These are phyloP conservation scores for Aspergillus viridinutans DNA, from an alignment of 2,329 filamentous ascomycete genomes.

Conservation along the genomic window DNA sequence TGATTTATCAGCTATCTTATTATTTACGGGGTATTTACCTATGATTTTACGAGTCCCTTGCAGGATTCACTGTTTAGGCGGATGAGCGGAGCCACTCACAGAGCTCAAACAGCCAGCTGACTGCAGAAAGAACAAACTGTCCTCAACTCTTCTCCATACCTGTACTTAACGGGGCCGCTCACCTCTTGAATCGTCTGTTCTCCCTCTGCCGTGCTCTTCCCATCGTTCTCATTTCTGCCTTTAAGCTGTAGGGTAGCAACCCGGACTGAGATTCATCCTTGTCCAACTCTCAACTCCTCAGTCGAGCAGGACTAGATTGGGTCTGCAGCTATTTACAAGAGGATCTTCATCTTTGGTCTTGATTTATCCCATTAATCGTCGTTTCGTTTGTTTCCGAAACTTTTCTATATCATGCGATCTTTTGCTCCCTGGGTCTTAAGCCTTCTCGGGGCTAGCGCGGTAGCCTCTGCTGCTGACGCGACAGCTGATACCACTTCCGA, in stretches of 20 bases:
- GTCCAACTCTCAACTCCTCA: not conserved
- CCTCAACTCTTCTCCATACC: constrained; percentile 26
- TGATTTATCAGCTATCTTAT: not conserved
- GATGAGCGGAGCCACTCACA: constrained; percentile 25
- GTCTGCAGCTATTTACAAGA: not conserved
- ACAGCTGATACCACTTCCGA: constrained; percentile 55
- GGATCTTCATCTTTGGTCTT: not conserved
- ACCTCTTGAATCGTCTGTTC: constrained; percentile 2
- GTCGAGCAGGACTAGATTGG: not conserved
- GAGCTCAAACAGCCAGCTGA: constrained; percentile 18
- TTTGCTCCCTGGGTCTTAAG: constrained; percentile 37
- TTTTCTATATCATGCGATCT: constrained; percentile 32
- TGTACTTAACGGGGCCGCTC: constrained; percentile 13
- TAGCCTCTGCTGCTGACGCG: constrained; percentile 32
- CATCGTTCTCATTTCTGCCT: constrained; percentile 6
- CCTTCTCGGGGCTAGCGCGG: constrained; percentile 36
- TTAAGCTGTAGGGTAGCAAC: not conserved
- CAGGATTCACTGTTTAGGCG: constrained; percentile 7
- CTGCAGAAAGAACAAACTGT: constrained; percentile 42
- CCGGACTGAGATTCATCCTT: not conserved
- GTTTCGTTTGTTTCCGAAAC: not conserved
- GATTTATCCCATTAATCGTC: constrained; percentile 3
- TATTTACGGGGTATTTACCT: not conserved
- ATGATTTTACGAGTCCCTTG: constrained; percentile 16
- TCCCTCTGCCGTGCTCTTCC: constrained; percentile 4